These are phyloP conservation scores for Thalassiosira hispida DNA, from an alignment of 352 stramenopile species.

Conservation along the genomic window DNA sequence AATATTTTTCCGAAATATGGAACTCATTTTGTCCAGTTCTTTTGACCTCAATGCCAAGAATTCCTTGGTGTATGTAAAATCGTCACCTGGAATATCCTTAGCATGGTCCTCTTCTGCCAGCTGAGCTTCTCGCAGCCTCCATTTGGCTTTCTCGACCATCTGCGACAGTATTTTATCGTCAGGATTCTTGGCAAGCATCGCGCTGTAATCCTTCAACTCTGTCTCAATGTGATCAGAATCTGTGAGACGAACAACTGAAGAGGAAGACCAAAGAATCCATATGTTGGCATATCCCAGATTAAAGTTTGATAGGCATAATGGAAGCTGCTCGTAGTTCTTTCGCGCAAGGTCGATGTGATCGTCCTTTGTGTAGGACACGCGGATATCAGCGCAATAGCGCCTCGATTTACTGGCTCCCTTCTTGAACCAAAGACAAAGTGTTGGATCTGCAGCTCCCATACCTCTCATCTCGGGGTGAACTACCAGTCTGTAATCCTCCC, in stretches of 20 bases:
- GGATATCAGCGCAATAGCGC: conserved; percentile 40
- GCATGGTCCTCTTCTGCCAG: conserved; percentile 43
- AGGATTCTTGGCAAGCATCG: conserved; percentile 35
- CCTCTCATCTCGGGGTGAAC: conserved; percentile 45
- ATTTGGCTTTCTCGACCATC: conserved; percentile 45
- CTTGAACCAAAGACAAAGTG: conserved; percentile 47
- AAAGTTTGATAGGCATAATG: conserved; percentile 46
- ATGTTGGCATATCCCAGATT: conserved; percentile 50
- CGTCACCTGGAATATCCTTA: conserved; percentile 49
- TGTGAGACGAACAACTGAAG: conserved; percentile 34
- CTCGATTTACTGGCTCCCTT: conserved; percentile 38
- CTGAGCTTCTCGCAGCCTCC: conserved; percentile 45
- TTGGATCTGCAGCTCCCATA: conserved; percentile 34
- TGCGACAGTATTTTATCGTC: conserved; percentile 44
- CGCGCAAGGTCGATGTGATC: conserved; percentile 40
- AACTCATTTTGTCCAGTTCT: conserved; percentile 43
- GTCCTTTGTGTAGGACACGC: conserved; percentile 48
- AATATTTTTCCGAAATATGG: conserved; percentile 34
- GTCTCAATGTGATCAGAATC: conserved; percentile 47
- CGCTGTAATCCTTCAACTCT: conserved; percentile 51
- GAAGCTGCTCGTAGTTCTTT: conserved; percentile 52
- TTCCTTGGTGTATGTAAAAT: conserved; percentile 52
- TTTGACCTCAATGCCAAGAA: conserved; percentile 31
- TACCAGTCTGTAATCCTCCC: conserved; percentile 32
- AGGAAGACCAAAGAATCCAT: conserved; percentile 49